Evolutionary conservation across 129 eudicot species (phyloP).

Genomic region (carrot (Daucus carota)): DH1_v3.0 NC_030383.2:61271001-61271500

Average conservation of each 20-base stretch:
- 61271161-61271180: not conserved
- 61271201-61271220: not conserved
- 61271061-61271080: not conserved
- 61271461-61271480: not conserved
- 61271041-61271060: not conserved
- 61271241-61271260: not conserved
- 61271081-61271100: not conserved
- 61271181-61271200: not conserved
- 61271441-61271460: not conserved
- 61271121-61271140: not conserved
- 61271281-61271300: conserved; percentile 73
- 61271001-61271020: not conserved
- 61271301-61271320: conserved; percentile 61
- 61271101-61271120: not conserved
- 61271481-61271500: not conserved
- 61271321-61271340: conserved; percentile 64
- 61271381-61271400: not conserved
- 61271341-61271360: conserved; percentile 88
- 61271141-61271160: not conserved
- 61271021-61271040: not conserved
- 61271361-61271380: not conserved
- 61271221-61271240: not conserved
- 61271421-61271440: not conserved
- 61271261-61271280: conserved; percentile 61
- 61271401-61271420: not conserved